These are phyloP conservation scores for Ophiostoma tasmaniense DNA, from an alignment of 2,329 filamentous ascomycete species.

Conservation along the genomic window DNA sequence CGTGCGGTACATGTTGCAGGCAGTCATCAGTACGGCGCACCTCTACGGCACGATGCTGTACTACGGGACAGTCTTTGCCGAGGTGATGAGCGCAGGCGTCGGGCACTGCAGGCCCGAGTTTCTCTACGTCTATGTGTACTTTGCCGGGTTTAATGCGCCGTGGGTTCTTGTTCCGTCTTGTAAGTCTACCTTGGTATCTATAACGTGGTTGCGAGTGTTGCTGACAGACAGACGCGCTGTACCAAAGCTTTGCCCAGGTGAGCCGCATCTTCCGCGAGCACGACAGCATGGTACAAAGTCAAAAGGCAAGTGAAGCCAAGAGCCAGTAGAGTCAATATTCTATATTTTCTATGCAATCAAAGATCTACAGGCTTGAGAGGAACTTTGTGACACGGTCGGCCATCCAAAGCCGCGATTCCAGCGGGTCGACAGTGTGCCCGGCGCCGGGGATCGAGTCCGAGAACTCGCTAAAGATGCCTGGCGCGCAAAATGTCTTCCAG, in stretches of 20 bases:
- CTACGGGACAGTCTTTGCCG: conserved; percentile 48
- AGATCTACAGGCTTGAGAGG: conserved; percentile 27
- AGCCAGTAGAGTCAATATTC: not conserved
- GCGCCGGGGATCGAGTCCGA: conserved; percentile 47
- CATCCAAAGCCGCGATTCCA: conserved; percentile 42
- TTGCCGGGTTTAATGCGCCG: conserved; percentile 50
- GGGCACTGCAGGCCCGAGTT: conserved; percentile 50
- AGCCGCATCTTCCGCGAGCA: not conserved
- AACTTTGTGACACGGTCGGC: conserved; percentile 40
- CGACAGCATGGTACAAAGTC: not conserved
- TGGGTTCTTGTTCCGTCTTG: conserved; percentile 50
- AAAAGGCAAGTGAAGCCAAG: not conserved
- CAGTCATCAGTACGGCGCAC: conserved; percentile 44
- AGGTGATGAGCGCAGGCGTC: conserved; percentile 36
- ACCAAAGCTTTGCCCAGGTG: not conserved
- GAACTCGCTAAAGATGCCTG: conserved; percentile 38
- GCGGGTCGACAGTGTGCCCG: conserved; percentile 41
- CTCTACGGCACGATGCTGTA: conserved; percentile 56
- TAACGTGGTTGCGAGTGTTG: not conserved
- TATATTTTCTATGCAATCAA: no score
- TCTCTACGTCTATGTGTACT: conserved; percentile 57
- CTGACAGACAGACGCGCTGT: not conserved
- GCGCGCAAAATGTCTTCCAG: conserved; percentile 43
- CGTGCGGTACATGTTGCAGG: conserved; percentile 43
- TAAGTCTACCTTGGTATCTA: conserved; percentile 35